Evolutionary conservation across 2,329 filamentous ascomycete genomes (phyloP).

Genomic region (Aspergillus fischeri): DNA sequence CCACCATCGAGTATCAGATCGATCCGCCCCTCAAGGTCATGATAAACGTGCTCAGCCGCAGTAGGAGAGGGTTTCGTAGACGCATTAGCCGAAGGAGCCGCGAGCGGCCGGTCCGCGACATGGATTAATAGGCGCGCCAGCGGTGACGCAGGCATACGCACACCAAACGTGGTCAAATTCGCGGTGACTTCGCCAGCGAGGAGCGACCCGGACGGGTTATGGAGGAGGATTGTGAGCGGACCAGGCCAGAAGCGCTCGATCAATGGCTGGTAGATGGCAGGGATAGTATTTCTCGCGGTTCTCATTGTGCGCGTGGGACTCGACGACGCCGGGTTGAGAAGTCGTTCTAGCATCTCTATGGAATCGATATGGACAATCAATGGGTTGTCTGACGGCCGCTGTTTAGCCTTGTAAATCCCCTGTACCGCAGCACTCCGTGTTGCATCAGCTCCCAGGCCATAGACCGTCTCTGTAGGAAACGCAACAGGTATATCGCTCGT

Average conservation of each 20-base stretch:
- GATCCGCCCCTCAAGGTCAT: slow-evolving; percentile 79
- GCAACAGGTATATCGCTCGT: slow-evolving; percentile 73
- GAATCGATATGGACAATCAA: slow-evolving; percentile 90
- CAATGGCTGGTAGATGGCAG: slow-evolving; percentile 70
- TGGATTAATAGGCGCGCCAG: slow-evolving; percentile 87
- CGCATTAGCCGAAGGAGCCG: slow-evolving; percentile 90
- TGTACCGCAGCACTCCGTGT: slow-evolving; percentile 77
- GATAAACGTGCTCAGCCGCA: slow-evolving; percentile 78
- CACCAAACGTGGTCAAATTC: slow-evolving; percentile 77
- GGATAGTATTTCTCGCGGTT: slow-evolving; percentile 47
- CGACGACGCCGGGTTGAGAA: slow-evolving; percentile 49
- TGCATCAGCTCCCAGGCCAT: slow-evolving; percentile 93
- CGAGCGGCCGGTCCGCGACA: slow-evolving; percentile 71
- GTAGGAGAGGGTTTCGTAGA: slow-evolving; percentile 92
- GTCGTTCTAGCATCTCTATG: slow-evolving; percentile 64
- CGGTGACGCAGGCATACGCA: slow-evolving; percentile 78
- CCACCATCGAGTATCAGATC: slow-evolving; percentile 87
- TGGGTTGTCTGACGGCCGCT: slow-evolving; percentile 87
- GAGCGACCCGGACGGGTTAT: slow-evolving; percentile 63
- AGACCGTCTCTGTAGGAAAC: slow-evolving; percentile 97
- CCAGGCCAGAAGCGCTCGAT: slow-evolving; percentile 90
- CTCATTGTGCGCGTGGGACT: slow-evolving; percentile 27
- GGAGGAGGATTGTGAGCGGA: slow-evolving; percentile 84
- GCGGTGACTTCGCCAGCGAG: slow-evolving; percentile 92
- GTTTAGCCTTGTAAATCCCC: slow-evolving; percentile 91